Conservation (phyloP, 1,139 yeast genomes). For the Scheffersomyces titani region DNA sequence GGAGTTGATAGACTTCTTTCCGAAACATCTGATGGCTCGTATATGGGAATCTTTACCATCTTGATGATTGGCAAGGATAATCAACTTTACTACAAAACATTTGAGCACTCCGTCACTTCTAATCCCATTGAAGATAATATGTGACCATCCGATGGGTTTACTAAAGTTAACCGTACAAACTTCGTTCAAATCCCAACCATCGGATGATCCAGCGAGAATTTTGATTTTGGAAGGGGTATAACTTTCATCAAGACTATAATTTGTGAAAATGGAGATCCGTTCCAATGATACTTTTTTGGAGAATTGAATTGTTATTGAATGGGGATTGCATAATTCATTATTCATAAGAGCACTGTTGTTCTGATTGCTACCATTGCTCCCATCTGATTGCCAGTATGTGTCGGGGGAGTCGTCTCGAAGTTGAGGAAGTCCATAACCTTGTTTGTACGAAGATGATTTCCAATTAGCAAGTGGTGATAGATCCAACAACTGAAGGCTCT, state of each 20-base stretch:
- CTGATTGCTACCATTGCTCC: slow-evolving; percentile 41
- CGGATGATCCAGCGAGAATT: slow-evolving; percentile 80
- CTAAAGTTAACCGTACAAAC: slow-evolving; percentile 67
- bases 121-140: slow-evolving; percentile 64
- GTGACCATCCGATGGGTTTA: slow-evolving; percentile 88
- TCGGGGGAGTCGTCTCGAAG: slow-evolving; percentile 75
- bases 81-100: slow-evolving; percentile 69
- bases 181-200: slow-evolving; percentile 75
- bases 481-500: slow-evolving; percentile 61
- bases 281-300: slow-evolving; percentile 74
- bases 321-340: slow-evolving; percentile 69
- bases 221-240: slow-evolving; percentile 82
- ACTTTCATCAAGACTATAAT: slow-evolving; percentile 76
- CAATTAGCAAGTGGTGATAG: slow-evolving; percentile 83
- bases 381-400: slow-evolving; percentile 95
- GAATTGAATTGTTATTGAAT: slow-evolving; percentile 76
- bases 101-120: slow-evolving; percentile 63
- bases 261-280: slow-evolving; percentile 69
- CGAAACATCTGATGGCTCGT: slow-evolving; percentile 65
- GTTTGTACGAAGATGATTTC: slow-evolving; percentile 78
- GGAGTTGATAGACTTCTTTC: slow-evolving; percentile 27
- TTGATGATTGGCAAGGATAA: slow-evolving; percentile 83
- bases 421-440: slow-evolving; percentile 69
- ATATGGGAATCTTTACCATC: slow-evolving; percentile 96
- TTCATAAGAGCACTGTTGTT: slow-evolving; percentile 24